phyloP scores from a whole-genome alignment of 371 early-diverging fungal genomes.

The Catenaria anguillulae region DNA sequence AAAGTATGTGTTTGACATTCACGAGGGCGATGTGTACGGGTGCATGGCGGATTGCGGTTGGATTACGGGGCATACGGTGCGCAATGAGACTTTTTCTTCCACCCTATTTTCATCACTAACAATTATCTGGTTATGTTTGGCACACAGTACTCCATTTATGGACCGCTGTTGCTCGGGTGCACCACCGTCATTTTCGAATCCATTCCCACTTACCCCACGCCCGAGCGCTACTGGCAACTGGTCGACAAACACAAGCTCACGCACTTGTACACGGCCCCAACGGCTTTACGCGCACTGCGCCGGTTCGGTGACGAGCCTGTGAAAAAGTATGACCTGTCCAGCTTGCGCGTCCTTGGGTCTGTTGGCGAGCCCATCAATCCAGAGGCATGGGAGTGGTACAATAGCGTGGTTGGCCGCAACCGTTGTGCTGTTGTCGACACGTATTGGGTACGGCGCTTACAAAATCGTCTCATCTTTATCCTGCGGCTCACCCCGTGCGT shows the following conservation, averaged over 20 bases:
- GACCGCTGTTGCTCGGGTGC: conserved; percentile 75
- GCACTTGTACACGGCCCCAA: conserved; percentile 97
- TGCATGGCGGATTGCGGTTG: conserved; percentile 63
- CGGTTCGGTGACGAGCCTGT: conserved; percentile 72
- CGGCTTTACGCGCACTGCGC: conserved; percentile 88
- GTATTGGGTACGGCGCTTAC: conserved; percentile 50
- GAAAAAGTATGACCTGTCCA: conserved; percentile 50
- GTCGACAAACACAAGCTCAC: conserved; percentile 78
- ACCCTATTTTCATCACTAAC: too few species aligned
- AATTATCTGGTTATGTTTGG: conserved; percentile 10
- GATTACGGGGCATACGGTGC: conserved; percentile 38
- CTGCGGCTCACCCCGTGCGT: conserved; percentile 17
- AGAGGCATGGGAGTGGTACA: conserved; percentile 95
- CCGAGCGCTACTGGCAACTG: conserved; percentile 68
- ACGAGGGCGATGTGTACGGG: conserved; percentile 65
- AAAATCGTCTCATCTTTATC: neutral
- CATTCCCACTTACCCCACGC: conserved; percentile 67
- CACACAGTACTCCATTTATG: conserved; percentile 91
- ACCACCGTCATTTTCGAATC: conserved; percentile 90
- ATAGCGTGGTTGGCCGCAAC: conserved; percentile 70
- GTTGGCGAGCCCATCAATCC: conserved; percentile 98
- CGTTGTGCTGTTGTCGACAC: conserved; percentile 89
- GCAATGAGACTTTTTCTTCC: too few species aligned
- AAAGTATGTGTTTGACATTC: conserved; percentile 83
- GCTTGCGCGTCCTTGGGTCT: conserved; percentile 80